Evolutionary conservation across 1,284 basidiomycete species (phyloP), one percentile per base, ranked within the genome.

Genomic region (Trametes pubescens): DNA sequence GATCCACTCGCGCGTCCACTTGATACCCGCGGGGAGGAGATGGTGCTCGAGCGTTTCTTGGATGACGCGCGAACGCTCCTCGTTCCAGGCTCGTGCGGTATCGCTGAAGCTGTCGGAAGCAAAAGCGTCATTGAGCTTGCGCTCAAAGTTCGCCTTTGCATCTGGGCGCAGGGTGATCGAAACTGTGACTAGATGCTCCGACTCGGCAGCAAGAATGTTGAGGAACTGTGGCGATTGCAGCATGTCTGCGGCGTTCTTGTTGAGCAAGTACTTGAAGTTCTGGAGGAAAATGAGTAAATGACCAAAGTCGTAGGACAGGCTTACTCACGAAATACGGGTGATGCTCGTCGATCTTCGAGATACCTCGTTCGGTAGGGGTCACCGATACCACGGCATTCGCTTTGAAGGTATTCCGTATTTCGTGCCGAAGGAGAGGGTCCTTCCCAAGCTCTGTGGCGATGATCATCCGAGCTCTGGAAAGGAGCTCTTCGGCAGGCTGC

Each of bases 211-310:
- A 10, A 99, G 86, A 69, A 99, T 98, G 70, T 95, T 90, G 35
- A 99, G 81, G 79, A 97, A 98, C 73, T 97, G 95, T 9, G 92
- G 81, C 0, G 83, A 84, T 66, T 89, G 84, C 49, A 89, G 74
- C 84, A 98, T 90, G 8, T 88, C 84, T n/a, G 76, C 76, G 35
- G 95, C 85, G 11, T 88, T 91, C 76, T 99, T 99, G 70, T 91
- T 84, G 46, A 86, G 81, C 44, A 99, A 83, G 80, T 98, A 99
- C 82, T 99, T 99, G 87, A 99, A 99, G 71, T 90, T 90, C 95
- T 98, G 70, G 18, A 54, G 14, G 22, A 21, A 2, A 64, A 35
- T 59, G 2, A 24, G 29, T 56, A 21, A 59, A 51, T 13, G 58
- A 16, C 32, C 22, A 38, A 11, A 52, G n/a, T 26, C 35, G 13